These are phyloP conservation scores for Lasiodiplodia theobromae DNA, from an alignment of 2,329 filamentous ascomycete species.

Conservation along the genomic window DNA sequence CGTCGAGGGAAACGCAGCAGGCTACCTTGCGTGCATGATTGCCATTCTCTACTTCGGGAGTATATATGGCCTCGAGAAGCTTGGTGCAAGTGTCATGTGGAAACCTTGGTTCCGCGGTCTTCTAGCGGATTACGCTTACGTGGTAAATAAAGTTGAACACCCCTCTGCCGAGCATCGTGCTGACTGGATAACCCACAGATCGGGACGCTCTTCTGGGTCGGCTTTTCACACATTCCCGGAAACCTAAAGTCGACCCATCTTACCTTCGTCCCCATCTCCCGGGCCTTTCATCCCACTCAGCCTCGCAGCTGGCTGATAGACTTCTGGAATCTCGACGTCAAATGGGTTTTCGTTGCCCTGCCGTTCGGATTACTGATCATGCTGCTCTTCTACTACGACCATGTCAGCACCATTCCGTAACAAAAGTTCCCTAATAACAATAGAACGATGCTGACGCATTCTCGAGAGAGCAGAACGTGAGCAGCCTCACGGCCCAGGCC, in stretches of 20 bases:
- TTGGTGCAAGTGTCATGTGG: conserved; percentile 56
- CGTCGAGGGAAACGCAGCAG: conserved; percentile 49
- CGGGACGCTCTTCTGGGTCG: conserved; percentile 62
- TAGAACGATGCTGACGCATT: not conserved
- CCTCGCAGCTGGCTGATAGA: conserved; percentile 58
- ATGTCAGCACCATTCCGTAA: conserved; percentile 43
- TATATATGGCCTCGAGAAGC: conserved; percentile 58
- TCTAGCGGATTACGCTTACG: conserved; percentile 62
- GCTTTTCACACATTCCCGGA: conserved; percentile 61
- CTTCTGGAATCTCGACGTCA: conserved; percentile 60
- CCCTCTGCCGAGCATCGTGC: not conserved
- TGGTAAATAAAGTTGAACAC: conserved; percentile 40
- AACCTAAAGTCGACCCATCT: conserved; percentile 52
- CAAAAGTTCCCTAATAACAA: too few relatives aligned
- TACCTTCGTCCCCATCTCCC: conserved; percentile 51
- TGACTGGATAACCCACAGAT: conserved; percentile 41
- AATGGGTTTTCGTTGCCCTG: conserved; percentile 61
- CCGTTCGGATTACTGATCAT: conserved; percentile 63
- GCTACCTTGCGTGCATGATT: conserved; percentile 59
- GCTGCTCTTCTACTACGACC: conserved; percentile 64
- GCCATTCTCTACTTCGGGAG: conserved; percentile 61
- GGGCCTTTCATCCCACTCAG: conserved; percentile 57
- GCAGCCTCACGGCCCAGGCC: conserved; percentile 52
- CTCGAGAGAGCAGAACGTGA: conserved; percentile 50
- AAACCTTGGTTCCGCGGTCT: conserved; percentile 54